Conservation (phyloP, 495 filamentous ascomycete genomes). For the Daldinia vernicosa region DNA sequence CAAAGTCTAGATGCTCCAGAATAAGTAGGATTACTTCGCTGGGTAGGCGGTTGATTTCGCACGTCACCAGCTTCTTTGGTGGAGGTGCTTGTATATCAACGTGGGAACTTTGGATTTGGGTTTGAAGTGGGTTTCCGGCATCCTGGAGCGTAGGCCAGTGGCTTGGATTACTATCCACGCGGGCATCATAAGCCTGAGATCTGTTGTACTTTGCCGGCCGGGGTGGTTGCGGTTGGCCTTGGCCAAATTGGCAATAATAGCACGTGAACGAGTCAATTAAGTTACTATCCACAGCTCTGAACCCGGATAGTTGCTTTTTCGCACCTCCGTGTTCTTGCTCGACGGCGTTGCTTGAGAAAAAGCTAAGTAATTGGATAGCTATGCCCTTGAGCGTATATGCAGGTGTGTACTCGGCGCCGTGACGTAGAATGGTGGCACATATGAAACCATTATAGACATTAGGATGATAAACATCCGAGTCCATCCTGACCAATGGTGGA, state of each 20-base stretch:
- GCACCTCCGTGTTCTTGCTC: slow-evolving; percentile 48
- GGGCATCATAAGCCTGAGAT: slow-evolving; percentile 18
- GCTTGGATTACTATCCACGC: slow-evolving; percentile 11
- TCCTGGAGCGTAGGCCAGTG: slow-evolving; percentile 11
- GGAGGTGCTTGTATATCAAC: not conserved
- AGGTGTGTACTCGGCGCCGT: slow-evolving; percentile 53
- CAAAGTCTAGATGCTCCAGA: slow-evolving; percentile 49
- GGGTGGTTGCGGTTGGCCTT: not conserved
- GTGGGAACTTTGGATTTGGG: not conserved
- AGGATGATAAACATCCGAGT: slow-evolving; percentile 63
- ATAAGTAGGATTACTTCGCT: slow-evolving; percentile 55
- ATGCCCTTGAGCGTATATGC: slow-evolving; percentile 63
- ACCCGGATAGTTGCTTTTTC: not conserved
- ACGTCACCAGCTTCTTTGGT: not conserved
- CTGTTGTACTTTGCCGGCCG: not conserved
- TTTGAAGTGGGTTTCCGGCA: not conserved
- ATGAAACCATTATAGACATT: slow-evolving; percentile 61
- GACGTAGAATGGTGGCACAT: slow-evolving; percentile 59
- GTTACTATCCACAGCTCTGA: not conserved
- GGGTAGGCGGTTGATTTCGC: slow-evolving; percentile 44
- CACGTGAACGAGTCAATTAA: slow-evolving; percentile 21
- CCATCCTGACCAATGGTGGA: slow-evolving; percentile 55
- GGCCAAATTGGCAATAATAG: slow-evolving; percentile 23
- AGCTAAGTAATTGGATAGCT: slow-evolving; percentile 65
- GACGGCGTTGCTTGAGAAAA: slow-evolving; percentile 63